Conservation (phyloP, 495 filamentous ascomycete species). For the Xylaria castorea region DNA sequence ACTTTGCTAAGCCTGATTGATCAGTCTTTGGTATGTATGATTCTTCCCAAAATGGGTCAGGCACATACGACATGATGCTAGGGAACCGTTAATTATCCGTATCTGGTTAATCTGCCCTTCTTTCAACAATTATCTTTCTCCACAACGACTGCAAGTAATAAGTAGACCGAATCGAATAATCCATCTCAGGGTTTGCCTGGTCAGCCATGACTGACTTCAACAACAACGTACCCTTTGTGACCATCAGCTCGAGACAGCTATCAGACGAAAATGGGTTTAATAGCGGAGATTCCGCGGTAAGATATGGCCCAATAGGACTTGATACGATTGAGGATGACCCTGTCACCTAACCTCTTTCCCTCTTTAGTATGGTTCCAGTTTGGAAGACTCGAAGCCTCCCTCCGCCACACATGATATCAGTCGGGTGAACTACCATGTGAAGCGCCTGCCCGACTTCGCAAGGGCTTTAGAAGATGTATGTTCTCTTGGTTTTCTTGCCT, state of each 20-base stretch:
- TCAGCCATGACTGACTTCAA: slow-evolving; percentile 41
- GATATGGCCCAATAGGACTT: slow-evolving; percentile 32
- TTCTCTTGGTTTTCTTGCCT: neutral
- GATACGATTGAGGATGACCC: neutral
- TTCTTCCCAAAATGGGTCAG: slow-evolving; percentile 5
- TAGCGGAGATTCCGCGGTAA: slow-evolving; percentile 55
- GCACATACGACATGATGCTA: slow-evolving; percentile 14
- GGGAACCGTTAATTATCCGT: slow-evolving; percentile 14
- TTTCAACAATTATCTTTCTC: slow-evolving; percentile 2
- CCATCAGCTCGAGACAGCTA: slow-evolving; percentile 52
- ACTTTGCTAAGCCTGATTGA: slow-evolving; percentile 12
- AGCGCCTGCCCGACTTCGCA: slow-evolving; percentile 56
- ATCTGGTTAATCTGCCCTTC: slow-evolving; percentile 20
- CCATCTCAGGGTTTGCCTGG: neutral
- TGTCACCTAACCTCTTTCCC: slow-evolving; percentile 29
- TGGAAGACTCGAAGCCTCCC: slow-evolving; percentile 45
- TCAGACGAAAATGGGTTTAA: slow-evolving; percentile 50
- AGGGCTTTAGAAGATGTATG: slow-evolving; percentile 55
- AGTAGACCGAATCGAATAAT: neutral
- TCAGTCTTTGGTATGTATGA: neutral
- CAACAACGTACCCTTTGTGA: slow-evolving; percentile 46
- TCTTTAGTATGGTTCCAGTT: slow-evolving; percentile 53
- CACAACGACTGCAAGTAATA: slow-evolving; percentile 3
- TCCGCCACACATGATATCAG: slow-evolving; percentile 59
- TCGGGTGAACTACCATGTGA: slow-evolving; percentile 59